Evolutionary conservation across 23 red algal genomes (phyloP).

Genomic region (Gracilaria gracilis): DNA sequence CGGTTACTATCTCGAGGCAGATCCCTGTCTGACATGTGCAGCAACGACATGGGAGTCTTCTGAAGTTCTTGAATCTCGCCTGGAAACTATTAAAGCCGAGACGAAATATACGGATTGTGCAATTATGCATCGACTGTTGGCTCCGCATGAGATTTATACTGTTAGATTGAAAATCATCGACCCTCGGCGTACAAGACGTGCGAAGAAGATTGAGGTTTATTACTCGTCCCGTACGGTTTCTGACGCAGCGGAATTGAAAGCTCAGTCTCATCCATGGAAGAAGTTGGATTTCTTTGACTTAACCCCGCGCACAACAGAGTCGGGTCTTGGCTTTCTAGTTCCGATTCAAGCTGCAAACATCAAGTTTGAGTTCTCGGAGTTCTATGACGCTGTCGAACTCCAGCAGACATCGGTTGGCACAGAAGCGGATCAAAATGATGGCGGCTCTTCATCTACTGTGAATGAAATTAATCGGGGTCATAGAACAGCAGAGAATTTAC

Average conservation of each 20-base stretch:
- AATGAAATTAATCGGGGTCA: neutral
- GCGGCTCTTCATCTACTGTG: neutral
- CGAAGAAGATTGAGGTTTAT: conserved; percentile 66
- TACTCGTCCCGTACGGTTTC: conserved; percentile 61
- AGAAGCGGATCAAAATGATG: conserved; percentile 32
- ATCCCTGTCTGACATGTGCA: conserved; percentile 73
- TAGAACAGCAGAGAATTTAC: conserved; percentile 44
- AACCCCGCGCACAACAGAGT: conserved; percentile 49
- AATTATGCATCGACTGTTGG: conserved; percentile 69
- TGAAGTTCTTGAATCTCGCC: conserved; percentile 27
- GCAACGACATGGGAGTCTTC: conserved; percentile 60
- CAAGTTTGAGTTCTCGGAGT: conserved; percentile 67
- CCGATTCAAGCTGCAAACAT: conserved; percentile 71
- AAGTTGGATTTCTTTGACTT: conserved; percentile 32
- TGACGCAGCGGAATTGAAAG: conserved; percentile 78
- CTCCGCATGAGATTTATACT: conserved; percentile 50
- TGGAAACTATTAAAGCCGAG: conserved; percentile 67
- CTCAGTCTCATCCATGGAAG: conserved; percentile 62
- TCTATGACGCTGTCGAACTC: conserved; percentile 47
- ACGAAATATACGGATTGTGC: conserved; percentile 80
- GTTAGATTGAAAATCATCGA: conserved; percentile 70
- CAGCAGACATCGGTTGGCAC: neutral
- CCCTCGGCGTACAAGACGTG: conserved; percentile 62
- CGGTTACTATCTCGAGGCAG: conserved; percentile 80
- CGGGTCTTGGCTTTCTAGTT: conserved; percentile 39